Percentiles rank a stretch among this genome's conserved stretches.
These are phyloP conservation scores for Calamus simplicifolius DNA, from an alignment of 176 grass and related monocot species.

Conservation along the genomic window DNA sequence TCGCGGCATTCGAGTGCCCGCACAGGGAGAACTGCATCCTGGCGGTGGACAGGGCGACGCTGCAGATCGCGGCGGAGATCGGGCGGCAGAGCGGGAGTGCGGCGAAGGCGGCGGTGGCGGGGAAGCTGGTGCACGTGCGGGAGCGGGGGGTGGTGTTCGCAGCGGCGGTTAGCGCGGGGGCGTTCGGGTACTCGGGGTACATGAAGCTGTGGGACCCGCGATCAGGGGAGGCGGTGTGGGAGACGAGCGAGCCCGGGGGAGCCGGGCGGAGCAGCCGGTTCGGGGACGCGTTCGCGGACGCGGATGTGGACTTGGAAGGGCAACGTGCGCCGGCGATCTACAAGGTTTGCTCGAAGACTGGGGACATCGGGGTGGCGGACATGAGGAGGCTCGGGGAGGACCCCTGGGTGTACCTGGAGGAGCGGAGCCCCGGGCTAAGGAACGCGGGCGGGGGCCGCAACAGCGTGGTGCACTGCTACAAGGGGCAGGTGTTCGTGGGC, in stretches of 20 bases:
- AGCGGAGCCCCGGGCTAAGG: constrained; percentile 23
- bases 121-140: constrained; percentile 49
- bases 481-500: constrained; percentile 68
- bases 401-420: constrained; percentile 70
- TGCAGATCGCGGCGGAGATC: constrained; percentile 55
- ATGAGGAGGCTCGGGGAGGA: constrained; percentile 63
- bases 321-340: constrained; percentile 29
- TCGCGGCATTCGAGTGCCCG: constrained; percentile 67
- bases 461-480: constrained; percentile 62
- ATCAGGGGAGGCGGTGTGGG: constrained; percentile 68
- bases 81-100: constrained; percentile 73
- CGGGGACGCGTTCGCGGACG: constrained; percentile 77
- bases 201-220: constrained; percentile 85
- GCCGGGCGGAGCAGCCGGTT: constrained; percentile 54
- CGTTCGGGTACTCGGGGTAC: constrained; percentile 91
- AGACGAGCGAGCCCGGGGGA: constrained; percentile 82
- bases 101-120: constrained; percentile 55
- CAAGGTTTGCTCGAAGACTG: constrained; percentile 86
- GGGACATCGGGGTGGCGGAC: constrained; percentile 70
- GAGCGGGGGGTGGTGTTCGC: constrained; percentile 56
- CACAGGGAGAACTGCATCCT: constrained; percentile 86
- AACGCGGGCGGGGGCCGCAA: constrained; percentile 54
- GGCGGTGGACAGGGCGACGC: constrained; percentile 49
- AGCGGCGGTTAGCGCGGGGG: constrained; percentile 52
- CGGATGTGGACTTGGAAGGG: constrained; percentile 44